Base-by-base conservation (phyloP, 345 rosid species). In the Gossypium mustelinum region DNA sequence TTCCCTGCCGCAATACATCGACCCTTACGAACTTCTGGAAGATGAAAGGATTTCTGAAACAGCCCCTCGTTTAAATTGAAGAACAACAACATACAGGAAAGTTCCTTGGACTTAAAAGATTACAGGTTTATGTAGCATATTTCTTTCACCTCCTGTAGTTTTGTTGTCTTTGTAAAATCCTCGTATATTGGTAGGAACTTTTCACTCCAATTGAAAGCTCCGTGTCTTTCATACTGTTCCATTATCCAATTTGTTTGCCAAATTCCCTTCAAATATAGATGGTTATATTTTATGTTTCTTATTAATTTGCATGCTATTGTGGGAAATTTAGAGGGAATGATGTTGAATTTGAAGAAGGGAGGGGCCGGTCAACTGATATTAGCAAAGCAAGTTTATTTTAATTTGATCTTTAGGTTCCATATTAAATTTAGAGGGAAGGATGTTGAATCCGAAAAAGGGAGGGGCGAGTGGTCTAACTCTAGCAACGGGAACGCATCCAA, bases 1-100 rank as follows among this genome's bases (percentile, higher is more conserved):
- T 22, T 81, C 91, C 2, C 82, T 87, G 2, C 94, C 94, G 9
- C 89, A 72, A 25, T 84, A 88, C 56, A 72, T 85, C 2, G 94
- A 84, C 83, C 99, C 98, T 3, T 93, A 89, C 68, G 75, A 84
- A 17, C 90, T 95, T 4, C 80, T 90, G 78, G 90, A 92, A 79
- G 99, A 92, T 57, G 90, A 91, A 86, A 89, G 94, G 78, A 89
- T 91, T 25, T 89, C 98, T 57, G 84, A 81, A 78, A 86, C 77
- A 24, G 85, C 91, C 58, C 90, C 93, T 39, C 81, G 75, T 69
- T 22, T 91, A 73, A 85, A 89, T 69, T 94, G 88, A 86, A 69
- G 17, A 6, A 20, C 34, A 41, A 9, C 56, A 5, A n/a, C 61
- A 55, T 48, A 54, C 50, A 48, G 24, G 22, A 17, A 68, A 69